These are phyloP conservation scores for Ambrosiella cleistominuta DNA, from an alignment of 2,329 filamentous ascomycete genomes.

Conservation along the genomic window DNA sequence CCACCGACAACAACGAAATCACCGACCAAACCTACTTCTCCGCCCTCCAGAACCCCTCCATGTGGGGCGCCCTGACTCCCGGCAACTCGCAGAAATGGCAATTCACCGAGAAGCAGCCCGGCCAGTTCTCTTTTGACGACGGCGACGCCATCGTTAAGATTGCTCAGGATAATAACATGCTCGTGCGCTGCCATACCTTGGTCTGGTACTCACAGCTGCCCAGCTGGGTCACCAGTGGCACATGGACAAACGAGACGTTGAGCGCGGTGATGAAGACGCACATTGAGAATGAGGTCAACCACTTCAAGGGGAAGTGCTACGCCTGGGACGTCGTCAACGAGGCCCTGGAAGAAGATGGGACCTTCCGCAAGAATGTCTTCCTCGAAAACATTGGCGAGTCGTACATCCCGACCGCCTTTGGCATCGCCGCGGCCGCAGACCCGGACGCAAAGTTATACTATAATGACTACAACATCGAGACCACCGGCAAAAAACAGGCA, in stretches of 20 bases:
- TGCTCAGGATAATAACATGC: constrained; percentile 24
- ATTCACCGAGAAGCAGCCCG: constrained; percentile 38
- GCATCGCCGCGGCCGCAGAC: constrained; percentile 34
- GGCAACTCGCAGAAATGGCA: constrained; percentile 45
- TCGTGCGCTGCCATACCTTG: constrained; percentile 40
- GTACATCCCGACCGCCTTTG: constrained; percentile 41
- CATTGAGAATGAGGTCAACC: constrained; percentile 37
- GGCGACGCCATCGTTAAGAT: constrained; percentile 33
- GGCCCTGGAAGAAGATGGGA: constrained; percentile 39
- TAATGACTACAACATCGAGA: constrained; percentile 45
- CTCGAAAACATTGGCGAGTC: constrained; percentile 35
- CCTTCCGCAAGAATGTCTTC: constrained; percentile 35
- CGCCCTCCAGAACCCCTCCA: constrained; percentile 29
- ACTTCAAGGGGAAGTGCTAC: constrained; percentile 43
- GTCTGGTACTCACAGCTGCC: constrained; percentile 32
- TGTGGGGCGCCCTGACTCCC: constrained; percentile 45
- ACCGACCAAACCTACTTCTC: constrained; percentile 32
- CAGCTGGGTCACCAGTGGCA: constrained; percentile 16
- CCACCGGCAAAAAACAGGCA: constrained; percentile 28
- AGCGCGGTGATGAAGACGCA: constrained; percentile 34
- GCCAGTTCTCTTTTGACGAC: constrained; percentile 42
- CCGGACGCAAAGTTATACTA: constrained; percentile 38
- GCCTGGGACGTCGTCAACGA: constrained; percentile 53
- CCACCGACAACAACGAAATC: constrained; percentile 33
- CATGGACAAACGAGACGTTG: constrained; percentile 42